phyloP scores from a whole-genome alignment of 257 asterid genomes.

The Jacaranda mimosifolia region DNA sequence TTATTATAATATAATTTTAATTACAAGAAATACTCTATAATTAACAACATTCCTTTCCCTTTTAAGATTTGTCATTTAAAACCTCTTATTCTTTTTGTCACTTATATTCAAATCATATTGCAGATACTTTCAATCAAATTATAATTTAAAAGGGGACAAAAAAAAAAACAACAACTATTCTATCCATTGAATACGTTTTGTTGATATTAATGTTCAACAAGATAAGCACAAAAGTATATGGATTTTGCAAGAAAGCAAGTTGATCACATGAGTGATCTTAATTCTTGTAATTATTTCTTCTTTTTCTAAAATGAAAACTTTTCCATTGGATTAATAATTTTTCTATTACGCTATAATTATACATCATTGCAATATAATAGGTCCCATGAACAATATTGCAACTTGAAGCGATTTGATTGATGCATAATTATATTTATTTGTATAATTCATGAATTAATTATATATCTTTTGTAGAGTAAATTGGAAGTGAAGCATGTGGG shows the following conservation, averaged over 20 bases:
- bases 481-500: background rate
- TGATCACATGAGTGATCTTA: background rate
- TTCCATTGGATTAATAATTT: slow-evolving; percentile 1
- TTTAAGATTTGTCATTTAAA: too few relatives aligned
- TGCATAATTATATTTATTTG: background rate
- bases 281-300: background rate
- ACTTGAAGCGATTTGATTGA: background rate
- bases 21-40: too few relatives aligned
- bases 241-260: background rate
- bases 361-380: background rate
- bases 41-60: too few relatives aligned
- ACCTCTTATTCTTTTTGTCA: too few relatives aligned
- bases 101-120: too few relatives aligned
- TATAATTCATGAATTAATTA: background rate
- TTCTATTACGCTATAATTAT: background rate
- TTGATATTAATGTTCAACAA: too few relatives aligned
- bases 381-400: background rate
- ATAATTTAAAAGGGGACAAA: too few relatives aligned
- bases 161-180: too few relatives aligned
- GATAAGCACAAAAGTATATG: too few relatives aligned
- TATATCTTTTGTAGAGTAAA: background rate
- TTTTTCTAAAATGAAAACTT: background rate
- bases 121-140: too few relatives aligned
- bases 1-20: too few relatives aligned
- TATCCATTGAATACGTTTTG: too few relatives aligned